Conservation (phyloP, 805 yeast genomes). For the Candida pseudofarinosa region DNA sequence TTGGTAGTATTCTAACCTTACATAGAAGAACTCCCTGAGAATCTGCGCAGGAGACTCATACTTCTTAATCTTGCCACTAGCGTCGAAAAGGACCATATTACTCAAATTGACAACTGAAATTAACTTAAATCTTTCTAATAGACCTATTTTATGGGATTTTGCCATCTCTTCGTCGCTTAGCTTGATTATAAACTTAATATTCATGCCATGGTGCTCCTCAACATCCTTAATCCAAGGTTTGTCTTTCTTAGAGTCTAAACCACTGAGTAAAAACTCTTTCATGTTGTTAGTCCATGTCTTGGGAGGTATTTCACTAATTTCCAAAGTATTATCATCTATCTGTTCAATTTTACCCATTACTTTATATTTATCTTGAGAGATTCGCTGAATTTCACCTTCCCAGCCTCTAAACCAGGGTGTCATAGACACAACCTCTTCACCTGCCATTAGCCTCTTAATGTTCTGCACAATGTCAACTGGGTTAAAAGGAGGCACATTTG, state of each 20-base stretch:
- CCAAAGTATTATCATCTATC: slow-evolving; percentile 72
- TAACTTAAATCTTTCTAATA: slow-evolving; percentile 80
- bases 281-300: slow-evolving; percentile 88
- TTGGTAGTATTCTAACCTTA: slow-evolving; percentile 86
- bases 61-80: slow-evolving; percentile 79
- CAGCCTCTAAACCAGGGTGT: slow-evolving; percentile 95
- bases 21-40: slow-evolving; percentile 75
- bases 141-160: slow-evolving; percentile 68
- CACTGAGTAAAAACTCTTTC: slow-evolving; percentile 77
- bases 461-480: slow-evolving; percentile 80
- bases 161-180: slow-evolving; percentile 78
- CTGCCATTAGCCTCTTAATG: slow-evolving; percentile 66
- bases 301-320: slow-evolving; percentile 89
- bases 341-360: slow-evolving; percentile 80
- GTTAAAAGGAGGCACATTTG: slow-evolving; percentile 85
- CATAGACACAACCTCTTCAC: slow-evolving; percentile 68
- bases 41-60: slow-evolving; percentile 76
- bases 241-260: slow-evolving; percentile 71
- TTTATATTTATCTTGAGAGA: slow-evolving; percentile 64
- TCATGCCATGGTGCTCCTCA: slow-evolving; percentile 88
- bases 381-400: slow-evolving; percentile 74
- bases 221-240: slow-evolving; percentile 89
- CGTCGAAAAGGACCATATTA: slow-evolving; percentile 96
- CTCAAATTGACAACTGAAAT: slow-evolving; percentile 62
- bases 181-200: slow-evolving; percentile 74